These are phyloP conservation scores for Albatrellus sp. DNA, from an alignment of 1,284 basidiomycete genomes.

Conservation along the genomic window DNA sequence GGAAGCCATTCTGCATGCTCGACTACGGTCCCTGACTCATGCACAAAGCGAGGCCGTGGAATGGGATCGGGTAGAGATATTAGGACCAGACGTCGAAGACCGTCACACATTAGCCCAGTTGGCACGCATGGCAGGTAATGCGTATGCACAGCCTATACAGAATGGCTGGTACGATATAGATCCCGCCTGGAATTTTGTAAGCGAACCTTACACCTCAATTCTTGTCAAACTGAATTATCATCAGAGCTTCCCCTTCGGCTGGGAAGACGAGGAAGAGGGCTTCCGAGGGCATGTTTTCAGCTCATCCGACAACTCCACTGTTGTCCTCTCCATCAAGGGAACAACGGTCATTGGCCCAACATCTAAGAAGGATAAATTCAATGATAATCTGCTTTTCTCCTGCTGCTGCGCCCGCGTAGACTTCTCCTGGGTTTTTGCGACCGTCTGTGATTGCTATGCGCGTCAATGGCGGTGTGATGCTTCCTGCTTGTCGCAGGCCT, in stretches of 20 bases:
- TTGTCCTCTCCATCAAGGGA: conserved; percentile 91
- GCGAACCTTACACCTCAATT: conserved; percentile 17
- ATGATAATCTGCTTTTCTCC: conserved; percentile 94
- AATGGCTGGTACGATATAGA: conserved; percentile 81
- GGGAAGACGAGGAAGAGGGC: conserved; percentile 72
- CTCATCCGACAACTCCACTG: conserved; percentile 69
- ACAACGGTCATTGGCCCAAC: conserved; percentile 78
- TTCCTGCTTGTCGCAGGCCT: conserved; percentile 72
- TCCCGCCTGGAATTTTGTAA: conserved; percentile 59
- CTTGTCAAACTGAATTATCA: conserved; percentile 4
- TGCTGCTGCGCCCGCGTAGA: conserved; percentile 95
- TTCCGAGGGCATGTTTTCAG: conserved; percentile 88
- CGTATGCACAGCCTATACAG: conserved; percentile 63
- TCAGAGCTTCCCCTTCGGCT: conserved; percentile 84
- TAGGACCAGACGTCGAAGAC: conserved; percentile 68
- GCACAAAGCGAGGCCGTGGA: conserved; percentile 37
- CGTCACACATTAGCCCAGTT: conserved; percentile 74
- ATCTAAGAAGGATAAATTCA: conserved; percentile 87
- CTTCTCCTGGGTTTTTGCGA: conserved; percentile 68
- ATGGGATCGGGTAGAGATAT: conserved; percentile 43
- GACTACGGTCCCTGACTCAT: conserved; percentile 34
- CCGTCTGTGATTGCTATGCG: conserved; percentile 86
- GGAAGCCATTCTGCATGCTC: conserved; percentile 35
- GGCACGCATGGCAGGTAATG: conserved; percentile 86
- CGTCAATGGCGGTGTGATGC: conserved; percentile 68